Evolutionary conservation across 2,329 filamentous ascomycete genomes (phyloP), one percentile per base, ranked within the genome.

Genomic region (Gnomoniopsis smithogilvyi): DNA sequence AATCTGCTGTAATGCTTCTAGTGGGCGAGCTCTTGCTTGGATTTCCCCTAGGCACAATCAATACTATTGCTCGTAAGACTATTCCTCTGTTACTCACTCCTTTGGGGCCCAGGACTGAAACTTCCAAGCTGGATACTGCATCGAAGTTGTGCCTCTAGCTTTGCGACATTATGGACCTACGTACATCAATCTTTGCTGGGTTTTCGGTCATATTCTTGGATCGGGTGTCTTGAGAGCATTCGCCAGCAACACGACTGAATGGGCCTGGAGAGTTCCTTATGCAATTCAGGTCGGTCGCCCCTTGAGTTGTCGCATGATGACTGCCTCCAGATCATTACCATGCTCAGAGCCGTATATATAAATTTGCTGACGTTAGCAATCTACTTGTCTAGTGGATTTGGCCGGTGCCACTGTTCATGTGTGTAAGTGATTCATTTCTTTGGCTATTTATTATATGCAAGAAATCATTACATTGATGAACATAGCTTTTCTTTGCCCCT

Each of bases 311-410:
- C 26, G 26, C 38, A 12, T 19, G 30, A 22, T 7, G 3, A 38
- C 21, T 52, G 21, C 2, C 6, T 41, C 19, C 22, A 70, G 74
- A 15, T n/a, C n/a, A n/a, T n/a, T n/a, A n/a, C 72, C 72, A 1
- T 74, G 73, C 51, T 73, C 19, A 6, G 17, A 8, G 22, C 38
- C 1, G 2, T 24, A 17, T 11, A 6, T 17, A 17, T 15, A 19
- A 43, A 14, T 17, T 3, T 22, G 2, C 15, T 14, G 3, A 54
- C 21, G 7, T 30, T 54, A 12, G 38, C 14, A 24, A n/a, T 2
- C 19, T 47, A n/a, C 73, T 11, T 7, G 62, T 77, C 3, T 74
- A 78, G 65, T 78, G 76, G 75, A 71, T 77, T 45, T 78, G 76
- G 76, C 69, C 75, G 8, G 60, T 71, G 6, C 60, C 77, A 21